Evolutionary conservation across 495 filamentous ascomycete genomes (phyloP), one percentile per base, ranked within the genome.

Genomic region (Penicillium arizonense): DNA sequence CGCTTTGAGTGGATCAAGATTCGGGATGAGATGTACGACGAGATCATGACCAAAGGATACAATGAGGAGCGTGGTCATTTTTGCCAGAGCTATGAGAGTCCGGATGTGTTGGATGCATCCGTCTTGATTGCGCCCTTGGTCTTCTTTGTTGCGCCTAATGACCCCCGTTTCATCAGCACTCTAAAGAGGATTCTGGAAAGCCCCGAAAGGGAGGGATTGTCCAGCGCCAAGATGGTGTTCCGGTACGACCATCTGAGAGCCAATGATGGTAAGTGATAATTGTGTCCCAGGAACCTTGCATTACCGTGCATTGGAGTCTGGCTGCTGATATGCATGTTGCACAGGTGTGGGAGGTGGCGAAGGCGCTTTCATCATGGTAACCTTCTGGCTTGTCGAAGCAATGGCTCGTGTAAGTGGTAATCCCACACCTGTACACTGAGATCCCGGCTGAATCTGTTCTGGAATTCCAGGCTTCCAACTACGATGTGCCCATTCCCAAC

Each of bases 311-410:
- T 28, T 24, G 11, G 16, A 20, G 11, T 16, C 37, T 12, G 20
- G 10, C 36, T 62, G 50, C 59, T 68, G 35, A 62, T 45, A 10
- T 39, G 38, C 52, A 12, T 44, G 61, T 63, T 53, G 38, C 37
- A 52, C 55, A 87, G 86, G 86, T n/a, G 82, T 90, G 4, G 83
- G 84, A 33, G 87, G 87, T 18, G 73, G 80, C 26, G 86, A 90
- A 67, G 87, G 87, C n/a, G 85, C 85, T 16, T 90, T 90, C 61
- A 80, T 79, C 62, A 89, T 90, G 86, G 87, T 86, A 52, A 90
- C 86, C 1, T 89, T 88, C 66, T 89, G 86, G 87, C 78, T 88
- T 4, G 83, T 88, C 3, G 87, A 89, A 63, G 84, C 87, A n/a
- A 74, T 90, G 70, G 87, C 85, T 21, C 77, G 87, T 34, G 86